Evolutionary conservation across 768 basidiomycete genomes (phyloP).

Genomic region (Cyathus striatus): DNA sequence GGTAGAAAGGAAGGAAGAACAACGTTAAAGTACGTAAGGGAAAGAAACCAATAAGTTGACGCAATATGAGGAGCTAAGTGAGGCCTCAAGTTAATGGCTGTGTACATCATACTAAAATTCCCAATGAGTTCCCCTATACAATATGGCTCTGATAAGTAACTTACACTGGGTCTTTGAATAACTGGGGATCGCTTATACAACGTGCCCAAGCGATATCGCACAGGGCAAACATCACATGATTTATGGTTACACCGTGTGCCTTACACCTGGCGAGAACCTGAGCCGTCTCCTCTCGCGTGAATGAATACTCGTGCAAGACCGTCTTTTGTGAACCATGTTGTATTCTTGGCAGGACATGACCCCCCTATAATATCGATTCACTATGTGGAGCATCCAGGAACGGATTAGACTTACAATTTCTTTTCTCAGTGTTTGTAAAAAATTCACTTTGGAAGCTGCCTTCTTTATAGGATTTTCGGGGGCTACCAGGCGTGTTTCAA

Average conservation of each 20-base stretch:
- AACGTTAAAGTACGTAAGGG: slow-evolving; percentile 61
- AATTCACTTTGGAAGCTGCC: slow-evolving; percentile 45
- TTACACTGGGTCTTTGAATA: slow-evolving; percentile 1
- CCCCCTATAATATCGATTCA: slow-evolving; percentile 31
- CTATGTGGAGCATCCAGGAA: neutral
- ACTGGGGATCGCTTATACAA: slow-evolving; percentile 13
- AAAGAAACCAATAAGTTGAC: slow-evolving; percentile 56
- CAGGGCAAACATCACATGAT: slow-evolving; percentile 53
- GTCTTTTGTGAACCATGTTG: slow-evolving; percentile 28
- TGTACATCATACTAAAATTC: slow-evolving; percentile 59
- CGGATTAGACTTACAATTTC: slow-evolving; percentile 32
- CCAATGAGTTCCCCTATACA: no score
- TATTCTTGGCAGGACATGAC: slow-evolving; percentile 45
- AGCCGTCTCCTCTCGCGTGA: slow-evolving; percentile 26
- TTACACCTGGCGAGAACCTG: slow-evolving; percentile 55
- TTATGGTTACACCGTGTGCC: slow-evolving; percentile 51
- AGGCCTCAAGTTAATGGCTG: slow-evolving; percentile 60
- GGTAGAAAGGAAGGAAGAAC: slow-evolving; percentile 59
- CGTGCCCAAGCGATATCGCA: slow-evolving; percentile 55
- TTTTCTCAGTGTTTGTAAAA: slow-evolving; percentile 33
- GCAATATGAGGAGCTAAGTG: slow-evolving; percentile 29
- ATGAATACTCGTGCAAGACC: slow-evolving; percentile 23
- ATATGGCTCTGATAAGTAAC: neutral
- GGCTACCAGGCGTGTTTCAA: slow-evolving; percentile 18
- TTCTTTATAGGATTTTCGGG: slow-evolving; percentile 14